Evolutionary conservation across 345 rosid genomes (phyloP), one percentile per base, ranked within the genome.

Genomic region (Ailanthus altissimus): DNA sequence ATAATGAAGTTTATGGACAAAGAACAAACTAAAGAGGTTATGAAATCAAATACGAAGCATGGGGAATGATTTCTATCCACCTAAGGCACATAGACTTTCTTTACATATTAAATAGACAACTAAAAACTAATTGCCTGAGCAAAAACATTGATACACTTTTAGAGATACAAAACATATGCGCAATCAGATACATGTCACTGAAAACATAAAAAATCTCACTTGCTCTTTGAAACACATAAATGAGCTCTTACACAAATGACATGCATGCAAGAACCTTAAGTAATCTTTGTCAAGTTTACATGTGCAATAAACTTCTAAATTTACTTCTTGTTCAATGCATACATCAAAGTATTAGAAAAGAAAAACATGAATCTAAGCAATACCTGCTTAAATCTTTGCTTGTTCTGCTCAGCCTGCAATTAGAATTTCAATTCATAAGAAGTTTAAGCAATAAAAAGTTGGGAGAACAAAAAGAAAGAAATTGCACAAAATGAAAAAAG

Each of bases 381-480:
- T 46, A 83, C 89, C 88, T 85, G 86, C 77, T 83, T 75, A 70
- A 74, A 56, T 75, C 88, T 81, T 69, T 77, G 74, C 77, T 80
- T 79, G 18, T 78, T 80, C 77, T 74, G 77, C 74, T 82, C 84
- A 72, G 76, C 87, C 89, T 88, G 88, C 82, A 82, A 78, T 47
- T 71, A 66, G 13, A 75, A 78, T 10, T 11, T 25, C 20, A 21
- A 62, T 4, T 58, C 40, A 43, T 76, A 23, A 75, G 60, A 54
- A 74, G 43, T 67, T 51, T 16, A 6, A 32, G 7, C 42, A 60
- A 77, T 46, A 28, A 43, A 5, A 7, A 74, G 5, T 21, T 32
- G 14, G n/a, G 58, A 8, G 20, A n/a, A n/a, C n/a, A 47, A 38
- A 40, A 67, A 46, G 20, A 14, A 5, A 16, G 10, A 5, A 21